Evolutionary conservation across 2,329 filamentous ascomycete genomes (phyloP), one percentile per base, ranked within the genome.

Genomic region (Ascochyta rabiei): DNA sequence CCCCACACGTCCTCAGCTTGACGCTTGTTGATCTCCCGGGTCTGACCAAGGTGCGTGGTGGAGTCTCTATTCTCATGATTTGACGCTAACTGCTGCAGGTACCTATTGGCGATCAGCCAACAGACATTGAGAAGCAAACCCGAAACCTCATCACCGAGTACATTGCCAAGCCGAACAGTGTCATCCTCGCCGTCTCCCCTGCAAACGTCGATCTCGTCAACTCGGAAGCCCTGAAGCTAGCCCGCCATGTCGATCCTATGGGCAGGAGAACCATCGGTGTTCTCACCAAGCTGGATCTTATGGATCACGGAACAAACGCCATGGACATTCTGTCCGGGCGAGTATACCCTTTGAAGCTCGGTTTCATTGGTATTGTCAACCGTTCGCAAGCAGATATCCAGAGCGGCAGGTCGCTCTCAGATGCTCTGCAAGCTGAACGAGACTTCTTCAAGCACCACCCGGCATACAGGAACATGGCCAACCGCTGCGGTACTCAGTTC

Each of bases 191-290:
- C 28, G 95, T 99, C 21, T 98, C 95, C 12, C 93, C 95, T 16
- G 95, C 95, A 48, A 99, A 99, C 70, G 93, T 98, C 70, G 95
- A 99, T 73, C 88, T 99, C 68, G 95, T 98, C 74, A 99, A 99
- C 77, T 99, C 95, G 7, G 95, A 99, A 76, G 93, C 95, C 7
- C 80, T 99, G 67, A 99, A 99, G 78, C 88, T 99, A 58, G 95
- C 95, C 56, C 89, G 95, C 48, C 91, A 99, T 86, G 95, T 99
- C 49, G 95, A 99, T 76, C 89, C 95, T 2, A 88, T 96, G 76
- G 95, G 95, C 60, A 87, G 91, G 76, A 86, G 95, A 74, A 99
- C 95, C 18, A 98, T 99, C 71, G 95, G 95, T 70, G 93, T 99
- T 53, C 83, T 99, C 56, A 98, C 95, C 57, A 99, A 99, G 79